Base-by-base conservation (phyloP, 2,329 filamentous ascomycete species). In the Penicillium sp. region DNA sequence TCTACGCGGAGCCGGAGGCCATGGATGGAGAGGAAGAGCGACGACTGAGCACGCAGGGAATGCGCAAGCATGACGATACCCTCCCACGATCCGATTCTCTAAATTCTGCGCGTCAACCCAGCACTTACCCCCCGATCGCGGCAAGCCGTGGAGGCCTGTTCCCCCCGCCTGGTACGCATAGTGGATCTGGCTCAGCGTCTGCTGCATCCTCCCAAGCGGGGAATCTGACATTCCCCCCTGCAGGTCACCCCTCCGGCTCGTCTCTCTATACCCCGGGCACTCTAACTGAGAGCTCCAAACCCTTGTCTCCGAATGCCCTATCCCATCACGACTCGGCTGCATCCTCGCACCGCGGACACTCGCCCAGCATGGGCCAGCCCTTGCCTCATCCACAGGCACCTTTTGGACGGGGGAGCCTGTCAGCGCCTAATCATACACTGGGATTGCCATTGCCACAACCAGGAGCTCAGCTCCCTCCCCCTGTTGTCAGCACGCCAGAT, bases 251-350 rank as follows among this genome's bases (percentile, higher is more conserved):
- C 62, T 78, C 73, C 18, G 79, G 77, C 55, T 77, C 78, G 45
- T 82, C 82, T 18, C 82, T 92, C 61, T 95, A 90, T 69, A 82
- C 85, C 8, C 86, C 91, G 60, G 82, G 84, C 51, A 82, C 78
- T 55, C 89, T 96, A 78, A 94, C 89, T 3, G 91, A 96, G 73
- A 95, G 90, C 62, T 91, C 92, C 0, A 95, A 92, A 69, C 88
- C 92, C 4, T 79, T 96, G 40, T 80, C 77, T 23, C 78, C 78
- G n/a, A 77, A 74, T 58, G 68, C 72, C 12, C 64, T 73, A 33
- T 67, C 68, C 26, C 72, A 73, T 41, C 73, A 75, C 40, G 74
- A 76, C 56, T 62, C 72, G 6, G 66, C 67, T 26, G 70, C 72
- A 50, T 70, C 72, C 47, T 65, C 73, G 35, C 76, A 77, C 59